Evolutionary conservation across 164 flowering plant species (phyloP), one percentile per base, ranked within the genome.

Genomic region (Berberis vulgaris): DNA sequence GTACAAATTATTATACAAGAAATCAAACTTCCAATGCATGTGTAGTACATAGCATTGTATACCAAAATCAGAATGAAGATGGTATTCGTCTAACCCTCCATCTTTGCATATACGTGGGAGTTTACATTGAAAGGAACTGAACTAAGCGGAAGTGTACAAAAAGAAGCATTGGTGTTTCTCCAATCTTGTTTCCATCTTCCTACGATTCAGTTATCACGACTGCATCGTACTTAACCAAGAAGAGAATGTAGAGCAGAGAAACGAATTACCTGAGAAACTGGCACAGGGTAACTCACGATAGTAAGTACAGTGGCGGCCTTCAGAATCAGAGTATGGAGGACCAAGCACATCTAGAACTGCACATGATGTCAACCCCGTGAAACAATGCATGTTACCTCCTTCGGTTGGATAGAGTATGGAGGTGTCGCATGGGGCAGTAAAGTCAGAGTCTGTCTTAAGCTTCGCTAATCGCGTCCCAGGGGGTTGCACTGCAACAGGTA

Each of bases 331-430:
- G 68, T 84, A 82, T 10, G 86, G 89, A 7, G 88, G 86, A 26
- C 96, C 97, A 39, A 93, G 50, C 57, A 93, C 98, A 69, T 93
- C 98, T 41, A 93, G 85, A 57, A 93, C 80, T 0, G 86, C 94
- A 64, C 98, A 88, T 1, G 97, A 79, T n/a, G 92, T 88, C 47
- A 82, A 60, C 7, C 96, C 98, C 1, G 82, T 86, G 77, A 90
- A 88, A 38, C 76, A 74, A 70, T 90, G 98, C 65, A 93, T 85
- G 69, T 93, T 93, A 54, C 98, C 97, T 54, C 98, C 98, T 0
- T 85, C 66, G 4, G 85, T 74, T 50, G 98, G 97, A 71, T 86
- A 93, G 26, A 93, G 67, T 2, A 77, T 57, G 47, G 84, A 78
- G 10, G 87, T 65, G 12, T 74, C 67, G 61, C 76, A 73, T 3